phyloP scores from a whole-genome alignment of 176 grass and related monocot genomes.

The sorghum (Sorghum bicolor) region Sorghum_bicolor_NCBIv3 NC_012879.2:53242001-53242500 shows the following conservation, averaged over 20 bases:
- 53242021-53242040: background rate
- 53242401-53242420: slow-evolving; percentile 66
- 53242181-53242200: background rate
- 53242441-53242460: slow-evolving; percentile 58
- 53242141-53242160: background rate
- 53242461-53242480: slow-evolving; percentile 21
- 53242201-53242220: slow-evolving; percentile 30
- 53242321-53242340: background rate
- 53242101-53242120: slow-evolving; percentile 83
- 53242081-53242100: slow-evolving; percentile 87
- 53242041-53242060: slow-evolving; percentile 60
- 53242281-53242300: background rate
- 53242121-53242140: background rate
- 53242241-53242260: slow-evolving; percentile 33
- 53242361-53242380: slow-evolving; percentile 43
- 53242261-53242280: slow-evolving; percentile 55
- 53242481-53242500: slow-evolving; percentile 28
- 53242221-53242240: slow-evolving; percentile 9
- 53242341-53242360: background rate
- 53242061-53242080: slow-evolving; percentile 92
- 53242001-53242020: background rate
- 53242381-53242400: slow-evolving; percentile 91
- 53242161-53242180: background rate
- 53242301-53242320: background rate
- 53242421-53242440: slow-evolving; percentile 80